Conservation (phyloP, 164 flowering plant genomes). For the Piper betle region DNA sequence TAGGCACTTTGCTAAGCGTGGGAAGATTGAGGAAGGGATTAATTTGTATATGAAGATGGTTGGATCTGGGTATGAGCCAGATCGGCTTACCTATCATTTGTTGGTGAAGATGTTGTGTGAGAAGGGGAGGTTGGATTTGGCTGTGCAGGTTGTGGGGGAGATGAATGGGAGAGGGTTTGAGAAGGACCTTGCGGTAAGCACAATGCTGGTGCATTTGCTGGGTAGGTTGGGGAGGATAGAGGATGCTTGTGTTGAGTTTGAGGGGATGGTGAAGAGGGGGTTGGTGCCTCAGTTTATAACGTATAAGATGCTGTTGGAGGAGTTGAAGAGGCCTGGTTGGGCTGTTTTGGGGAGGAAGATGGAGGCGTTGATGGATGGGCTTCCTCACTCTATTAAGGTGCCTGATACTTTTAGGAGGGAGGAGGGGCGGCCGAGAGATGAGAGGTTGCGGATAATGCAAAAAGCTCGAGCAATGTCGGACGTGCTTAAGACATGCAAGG, state of each 20-base stretch:
- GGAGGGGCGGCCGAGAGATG: slow-evolving; percentile 17
- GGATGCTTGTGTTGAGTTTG: slow-evolving; percentile 51
- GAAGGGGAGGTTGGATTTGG: slow-evolving; percentile 43
- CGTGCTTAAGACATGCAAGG: slow-evolving; percentile 34
- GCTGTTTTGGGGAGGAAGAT: slow-evolving; percentile 30
- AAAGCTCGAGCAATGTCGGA: slow-evolving; percentile 55
- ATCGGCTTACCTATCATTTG: slow-evolving; percentile 55
- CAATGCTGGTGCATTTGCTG: slow-evolving; percentile 72
- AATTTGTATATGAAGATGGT: slow-evolving; percentile 67
- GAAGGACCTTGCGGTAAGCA: slow-evolving; percentile 51
- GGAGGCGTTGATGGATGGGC: slow-evolving; percentile 35
- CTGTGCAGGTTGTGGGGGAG: slow-evolving; percentile 53
- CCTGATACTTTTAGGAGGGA: slow-evolving; percentile 34
- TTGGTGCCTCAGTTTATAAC: slow-evolving; percentile 54
- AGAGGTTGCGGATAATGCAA: slow-evolving; percentile 33
- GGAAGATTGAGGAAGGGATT: slow-evolving; percentile 62
- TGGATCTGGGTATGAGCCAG: slow-evolving; percentile 58
- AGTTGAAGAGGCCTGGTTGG: slow-evolving; percentile 43
- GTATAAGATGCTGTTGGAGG: slow-evolving; percentile 36
- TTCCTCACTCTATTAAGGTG: slow-evolving; percentile 48
- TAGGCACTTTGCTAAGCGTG: slow-evolving; percentile 32
- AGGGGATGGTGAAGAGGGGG: slow-evolving; percentile 65
- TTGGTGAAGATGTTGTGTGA: slow-evolving; percentile 73
- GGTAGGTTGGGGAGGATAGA: slow-evolving; percentile 46
- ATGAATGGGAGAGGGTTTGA: slow-evolving; percentile 62